These are phyloP conservation scores for Macrolepiota fuliginosa DNA, from an alignment of 768 basidiomycete species.

Conservation along the genomic window DNA sequence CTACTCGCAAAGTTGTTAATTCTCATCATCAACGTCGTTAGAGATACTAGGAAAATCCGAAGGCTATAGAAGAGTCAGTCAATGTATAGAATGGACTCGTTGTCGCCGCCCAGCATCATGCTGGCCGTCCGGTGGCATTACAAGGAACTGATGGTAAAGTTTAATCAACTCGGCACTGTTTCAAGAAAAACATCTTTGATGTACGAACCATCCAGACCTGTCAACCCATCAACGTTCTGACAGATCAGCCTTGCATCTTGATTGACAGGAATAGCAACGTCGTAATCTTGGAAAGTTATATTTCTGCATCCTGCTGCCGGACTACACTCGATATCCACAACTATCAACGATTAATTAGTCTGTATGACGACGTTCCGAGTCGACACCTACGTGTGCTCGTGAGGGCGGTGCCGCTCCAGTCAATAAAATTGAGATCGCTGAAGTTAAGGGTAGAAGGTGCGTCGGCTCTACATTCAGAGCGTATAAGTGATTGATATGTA, in stretches of 20 bases:
- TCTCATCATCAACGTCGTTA: slow-evolving; percentile 2
- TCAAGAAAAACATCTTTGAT: neutral
- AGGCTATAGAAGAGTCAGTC: neutral
- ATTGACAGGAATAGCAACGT: slow-evolving; percentile 35
- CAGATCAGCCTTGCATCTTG: slow-evolving; percentile 39
- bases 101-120: neutral
- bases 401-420: slow-evolving; percentile 48
- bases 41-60: neutral
- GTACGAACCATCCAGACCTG: slow-evolving; percentile 33
- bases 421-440: slow-evolving; percentile 42
- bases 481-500: slow-evolving; percentile 15
- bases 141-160: slow-evolving; percentile 6
- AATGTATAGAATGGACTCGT: neutral
- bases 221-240: slow-evolving; percentile 41
- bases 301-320: slow-evolving; percentile 41
- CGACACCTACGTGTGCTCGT: slow-evolving; percentile 25
- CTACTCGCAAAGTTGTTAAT: too few species aligned
- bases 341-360: slow-evolving; percentile 21
- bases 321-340: slow-evolving; percentile 53
- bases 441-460: slow-evolving; percentile 40
- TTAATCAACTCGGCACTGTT: neutral
- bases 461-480: slow-evolving; percentile 38
- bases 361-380: neutral
- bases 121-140: slow-evolving; percentile 7
- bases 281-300: slow-evolving; percentile 39